Percentiles rank a stretch among this genome's conserved stretches.
Evolutionary conservation across 805 yeast genomes (phyloP).

Genomic region (Kodamaea restingae): DNA sequence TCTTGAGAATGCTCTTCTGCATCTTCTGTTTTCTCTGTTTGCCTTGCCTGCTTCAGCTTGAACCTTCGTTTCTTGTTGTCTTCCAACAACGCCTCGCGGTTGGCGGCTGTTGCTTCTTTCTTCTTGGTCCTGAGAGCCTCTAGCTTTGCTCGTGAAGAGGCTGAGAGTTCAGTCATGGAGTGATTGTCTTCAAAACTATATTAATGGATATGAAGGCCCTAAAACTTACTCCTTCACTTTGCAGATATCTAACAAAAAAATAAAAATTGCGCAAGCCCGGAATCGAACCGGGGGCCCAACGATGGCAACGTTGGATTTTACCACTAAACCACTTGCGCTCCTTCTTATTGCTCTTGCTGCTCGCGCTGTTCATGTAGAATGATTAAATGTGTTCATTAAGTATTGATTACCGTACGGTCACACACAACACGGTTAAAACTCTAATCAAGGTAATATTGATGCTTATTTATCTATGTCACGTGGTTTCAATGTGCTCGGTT

Average conservation of each 20-base stretch:
- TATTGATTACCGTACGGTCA: no score
- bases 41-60: constrained; percentile 11
- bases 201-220: no score
- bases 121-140: constrained; percentile 15
- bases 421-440: no score
- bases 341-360: no score
- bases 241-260: no score
- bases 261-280: constrained; percentile 8
- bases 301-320: constrained; percentile 9
- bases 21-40: constrained; percentile 13
- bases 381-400: no score
- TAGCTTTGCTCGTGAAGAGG: background rate
- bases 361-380: no score
- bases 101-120: constrained; percentile 15
- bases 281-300: constrained; percentile 10
- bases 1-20: constrained; percentile 25
- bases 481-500: no score
- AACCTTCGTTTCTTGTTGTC: constrained; percentile 16
- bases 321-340: constrained; percentile 8
- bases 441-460: no score
- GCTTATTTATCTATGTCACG: no score
- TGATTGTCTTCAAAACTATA: background rate
- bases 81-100: constrained; percentile 16
- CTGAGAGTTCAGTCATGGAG: background rate
- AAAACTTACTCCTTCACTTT: no score